These are phyloP conservation scores for Botrytis deweyae DNA, from an alignment of 2,329 filamentous ascomycete genomes.

Conservation along the genomic window DNA sequence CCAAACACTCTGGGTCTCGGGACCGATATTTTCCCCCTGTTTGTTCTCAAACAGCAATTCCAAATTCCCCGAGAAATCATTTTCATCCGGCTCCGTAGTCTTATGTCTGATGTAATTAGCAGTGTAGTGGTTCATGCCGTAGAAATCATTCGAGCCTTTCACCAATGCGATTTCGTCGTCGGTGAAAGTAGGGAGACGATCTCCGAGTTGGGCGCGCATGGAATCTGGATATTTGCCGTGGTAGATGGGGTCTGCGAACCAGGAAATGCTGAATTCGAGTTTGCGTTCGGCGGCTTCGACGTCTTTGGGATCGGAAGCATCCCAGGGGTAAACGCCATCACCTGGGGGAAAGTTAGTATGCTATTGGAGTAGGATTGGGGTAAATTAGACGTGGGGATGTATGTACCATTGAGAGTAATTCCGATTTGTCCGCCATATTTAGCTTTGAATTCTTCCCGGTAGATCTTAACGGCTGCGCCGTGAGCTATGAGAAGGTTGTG, in stretches of 20 bases:
- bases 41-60: constrained; percentile 72
- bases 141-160: constrained; percentile 86
- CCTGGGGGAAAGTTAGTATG: constrained; percentile 44
- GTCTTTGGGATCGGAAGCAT: constrained; percentile 71
- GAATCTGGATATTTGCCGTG: constrained; percentile 79
- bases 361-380: constrained; percentile 26
- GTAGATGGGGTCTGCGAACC: constrained; percentile 89
- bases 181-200: constrained; percentile 73
- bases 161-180: constrained; percentile 71
- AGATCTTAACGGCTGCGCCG: constrained; percentile 75
- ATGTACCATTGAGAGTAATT: constrained; percentile 76
- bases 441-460: constrained; percentile 77
- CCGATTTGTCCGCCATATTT: constrained; percentile 74
- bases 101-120: constrained; percentile 82
- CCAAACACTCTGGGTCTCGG: constrained; percentile 81
- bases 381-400: neutral
- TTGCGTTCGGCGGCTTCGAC: constrained; percentile 76
- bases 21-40: constrained; percentile 70
- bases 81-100: constrained; percentile 55
- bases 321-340: constrained; percentile 81
- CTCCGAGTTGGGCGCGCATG: constrained; percentile 78
- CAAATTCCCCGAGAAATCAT: constrained; percentile 75
- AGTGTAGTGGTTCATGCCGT: constrained; percentile 93
- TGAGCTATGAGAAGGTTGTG: constrained; percentile 81
- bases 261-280: constrained; percentile 82